Evolutionary conservation across 768 basidiomycete species (phyloP).

Genomic region (Clitopilus hobsonii): DNA sequence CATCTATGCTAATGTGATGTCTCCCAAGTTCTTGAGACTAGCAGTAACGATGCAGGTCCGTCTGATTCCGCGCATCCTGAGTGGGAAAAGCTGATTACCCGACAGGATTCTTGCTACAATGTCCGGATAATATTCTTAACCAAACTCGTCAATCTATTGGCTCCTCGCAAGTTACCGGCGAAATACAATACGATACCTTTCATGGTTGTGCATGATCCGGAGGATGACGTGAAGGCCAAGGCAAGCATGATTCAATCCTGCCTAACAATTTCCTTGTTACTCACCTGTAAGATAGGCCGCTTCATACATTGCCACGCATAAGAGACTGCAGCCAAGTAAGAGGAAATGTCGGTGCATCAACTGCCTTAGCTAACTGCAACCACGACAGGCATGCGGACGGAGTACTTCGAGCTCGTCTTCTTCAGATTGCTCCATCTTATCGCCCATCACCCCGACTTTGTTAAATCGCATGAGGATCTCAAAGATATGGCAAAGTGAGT

Average conservation of each 20-base stretch:
- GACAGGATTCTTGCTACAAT: conserved; percentile 82
- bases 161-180: conserved; percentile 56
- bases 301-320: conserved; percentile 57
- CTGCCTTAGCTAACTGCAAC: too few relatives aligned
- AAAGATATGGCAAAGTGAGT: conserved; percentile 78
- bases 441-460: conserved; percentile 94
- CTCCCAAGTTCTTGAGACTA: conserved; percentile 59
- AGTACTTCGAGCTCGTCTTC: conserved; percentile 78
- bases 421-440: conserved; percentile 83
- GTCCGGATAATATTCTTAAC: conserved; percentile 76
- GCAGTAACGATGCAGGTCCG: conserved; percentile 75
- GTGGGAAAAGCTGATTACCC: conserved; percentile 1
- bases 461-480: conserved; percentile 59
- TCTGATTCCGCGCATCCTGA: conserved; percentile 1
- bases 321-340: too few relatives aligned
- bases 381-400: conserved; percentile 45
- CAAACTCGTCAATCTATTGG: conserved; percentile 67
- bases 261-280: conserved; percentile 7
- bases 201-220: conserved; percentile 88
- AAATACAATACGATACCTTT: conserved; percentile 84
- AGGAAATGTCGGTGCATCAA: too few relatives aligned
- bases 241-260: conserved; percentile 33
- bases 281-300: conserved; percentile 36
- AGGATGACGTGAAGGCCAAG: conserved; percentile 66
- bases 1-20: conserved; percentile 52